Percentiles rank a stretch among this genome's conserved stretches.
phyloP scores from a whole-genome alignment of 2,329 filamentous ascomycete species.

The Pseudogymnoascus sp. region DNA sequence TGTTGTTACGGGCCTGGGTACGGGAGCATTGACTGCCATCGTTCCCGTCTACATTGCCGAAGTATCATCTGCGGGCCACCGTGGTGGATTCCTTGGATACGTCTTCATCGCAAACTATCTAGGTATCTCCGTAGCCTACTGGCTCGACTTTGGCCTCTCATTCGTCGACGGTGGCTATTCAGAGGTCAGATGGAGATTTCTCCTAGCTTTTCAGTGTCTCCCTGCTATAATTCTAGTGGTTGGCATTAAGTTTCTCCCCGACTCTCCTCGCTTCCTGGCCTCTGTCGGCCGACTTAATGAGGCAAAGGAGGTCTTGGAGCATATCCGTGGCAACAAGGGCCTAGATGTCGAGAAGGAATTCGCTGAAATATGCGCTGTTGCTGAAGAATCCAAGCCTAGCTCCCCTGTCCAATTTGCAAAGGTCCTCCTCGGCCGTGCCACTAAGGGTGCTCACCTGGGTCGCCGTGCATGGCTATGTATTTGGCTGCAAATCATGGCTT shows the following conservation, averaged over 20 bases:
- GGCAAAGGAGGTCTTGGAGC: slow-evolving; percentile 13
- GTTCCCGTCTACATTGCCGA: slow-evolving; percentile 24
- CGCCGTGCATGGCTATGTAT: slow-evolving; percentile 35
- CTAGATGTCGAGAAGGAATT: slow-evolving; percentile 21
- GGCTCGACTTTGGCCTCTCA: slow-evolving; percentile 31
- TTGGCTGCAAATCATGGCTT: slow-evolving; percentile 37
- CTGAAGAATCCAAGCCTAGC: slow-evolving; percentile 25
- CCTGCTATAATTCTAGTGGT: slow-evolving; percentile 33
- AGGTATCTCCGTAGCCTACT: slow-evolving; percentile 25
- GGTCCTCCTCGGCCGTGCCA: slow-evolving; percentile 29
- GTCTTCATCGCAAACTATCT: slow-evolving; percentile 26
- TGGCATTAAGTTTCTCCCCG: slow-evolving; percentile 35
- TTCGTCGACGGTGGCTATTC: slow-evolving; percentile 23
- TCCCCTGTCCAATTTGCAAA: slow-evolving; percentile 32
- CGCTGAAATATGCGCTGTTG: slow-evolving; percentile 29
- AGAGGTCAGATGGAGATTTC: slow-evolving; percentile 24
- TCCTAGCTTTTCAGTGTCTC: slow-evolving; percentile 28
- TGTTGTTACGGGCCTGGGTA: slow-evolving; percentile 26
- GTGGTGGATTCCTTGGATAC: slow-evolving; percentile 23
- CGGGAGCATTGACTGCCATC: slow-evolving; percentile 27
- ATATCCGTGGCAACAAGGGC: slow-evolving; percentile 10
- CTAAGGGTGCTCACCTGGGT: slow-evolving; percentile 27
- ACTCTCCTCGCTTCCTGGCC: slow-evolving; percentile 30
- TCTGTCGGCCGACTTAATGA: slow-evolving; percentile 12
- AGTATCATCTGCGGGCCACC: slow-evolving; percentile 21